Evolutionary conservation across 441 rosid genomes (phyloP).

Genomic region (Sinapis alba): DNA sequence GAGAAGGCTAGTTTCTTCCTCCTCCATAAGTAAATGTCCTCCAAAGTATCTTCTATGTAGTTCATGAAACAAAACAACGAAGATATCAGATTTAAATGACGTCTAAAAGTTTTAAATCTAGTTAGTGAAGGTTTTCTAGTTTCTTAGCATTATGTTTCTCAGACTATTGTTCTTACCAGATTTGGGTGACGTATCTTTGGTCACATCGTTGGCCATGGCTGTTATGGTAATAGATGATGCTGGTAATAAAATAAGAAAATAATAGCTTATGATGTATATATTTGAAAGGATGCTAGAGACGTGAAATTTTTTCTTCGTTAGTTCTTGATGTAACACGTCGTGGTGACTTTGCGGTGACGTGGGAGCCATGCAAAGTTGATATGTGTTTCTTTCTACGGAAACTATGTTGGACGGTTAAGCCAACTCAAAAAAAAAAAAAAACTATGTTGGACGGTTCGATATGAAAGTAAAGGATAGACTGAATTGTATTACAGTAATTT

Average conservation of each 20-base stretch:
- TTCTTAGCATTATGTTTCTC: background rate
- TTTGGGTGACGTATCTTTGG: slow-evolving; percentile 31
- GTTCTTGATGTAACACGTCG: slow-evolving; percentile 34
- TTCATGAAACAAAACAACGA: background rate
- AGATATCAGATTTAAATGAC: background rate
- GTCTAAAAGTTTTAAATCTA: background rate
- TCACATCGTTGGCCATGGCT: slow-evolving; percentile 26
- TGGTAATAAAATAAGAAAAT: background rate
- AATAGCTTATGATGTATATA: background rate
- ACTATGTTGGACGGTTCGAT: background rate
- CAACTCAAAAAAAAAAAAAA: too few species aligned
- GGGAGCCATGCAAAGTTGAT: slow-evolving; percentile 41
- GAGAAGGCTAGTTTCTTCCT: slow-evolving; percentile 49
- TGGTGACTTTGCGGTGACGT: slow-evolving; percentile 38
- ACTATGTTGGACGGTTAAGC: too few species aligned
- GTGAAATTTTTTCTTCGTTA: background rate
- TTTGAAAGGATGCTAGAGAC: background rate
- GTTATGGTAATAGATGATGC: background rate
- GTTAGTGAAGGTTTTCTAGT: background rate
- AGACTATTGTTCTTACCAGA: slow-evolving; percentile 35
- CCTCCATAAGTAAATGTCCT: slow-evolving; percentile 65
- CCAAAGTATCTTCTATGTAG: slow-evolving; percentile 34
- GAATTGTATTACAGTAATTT: background rate
- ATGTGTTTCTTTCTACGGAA: slow-evolving; percentile 19
- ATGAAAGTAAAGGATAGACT: background rate